Conservation (phyloP, 305 asterid species). For the Fraxinus angustifolia region DNA sequence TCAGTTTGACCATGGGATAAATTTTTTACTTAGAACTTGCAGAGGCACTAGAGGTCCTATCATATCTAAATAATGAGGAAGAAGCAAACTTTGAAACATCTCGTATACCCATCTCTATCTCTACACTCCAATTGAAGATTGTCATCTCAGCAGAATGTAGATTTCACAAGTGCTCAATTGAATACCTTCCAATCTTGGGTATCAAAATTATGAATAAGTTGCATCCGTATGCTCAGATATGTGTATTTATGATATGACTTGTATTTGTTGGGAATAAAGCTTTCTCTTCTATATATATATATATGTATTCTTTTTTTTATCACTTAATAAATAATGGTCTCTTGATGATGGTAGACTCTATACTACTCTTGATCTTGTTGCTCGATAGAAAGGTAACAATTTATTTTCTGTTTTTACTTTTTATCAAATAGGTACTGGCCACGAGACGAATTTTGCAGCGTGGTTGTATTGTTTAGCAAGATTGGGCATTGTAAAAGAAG, state of each 20-base stretch:
- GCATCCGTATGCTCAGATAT: not conserved
- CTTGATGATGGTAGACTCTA: conserved; percentile 2
- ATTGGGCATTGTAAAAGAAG: conserved; percentile 61
- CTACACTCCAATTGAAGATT: not conserved
- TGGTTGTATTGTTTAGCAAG: conserved; percentile 84
- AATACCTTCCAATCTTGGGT: not conserved
- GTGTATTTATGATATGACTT: not conserved
- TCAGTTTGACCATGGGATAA: not conserved
- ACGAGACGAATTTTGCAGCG: conserved; percentile 83
- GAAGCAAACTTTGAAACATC: not conserved
- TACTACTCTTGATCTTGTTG: not conserved
- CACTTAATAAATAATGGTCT: not conserved
- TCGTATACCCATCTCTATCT: not conserved
- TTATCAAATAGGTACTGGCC: conserved; percentile 65
- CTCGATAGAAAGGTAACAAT: not conserved
- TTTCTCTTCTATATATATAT: too few species aligned
- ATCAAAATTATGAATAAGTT: not conserved
- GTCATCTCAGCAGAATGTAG: not conserved
- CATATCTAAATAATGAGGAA: not conserved
- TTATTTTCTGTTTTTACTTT: not conserved
- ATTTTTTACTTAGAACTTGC: not conserved
- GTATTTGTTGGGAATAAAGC: not conserved
- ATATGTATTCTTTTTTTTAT: not conserved
- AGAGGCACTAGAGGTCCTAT: not conserved
- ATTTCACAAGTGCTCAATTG: not conserved